Evolutionary conservation across 352 stramenopile genomes (phyloP).

Genomic region (Globisporangium camurandrum): DNA sequence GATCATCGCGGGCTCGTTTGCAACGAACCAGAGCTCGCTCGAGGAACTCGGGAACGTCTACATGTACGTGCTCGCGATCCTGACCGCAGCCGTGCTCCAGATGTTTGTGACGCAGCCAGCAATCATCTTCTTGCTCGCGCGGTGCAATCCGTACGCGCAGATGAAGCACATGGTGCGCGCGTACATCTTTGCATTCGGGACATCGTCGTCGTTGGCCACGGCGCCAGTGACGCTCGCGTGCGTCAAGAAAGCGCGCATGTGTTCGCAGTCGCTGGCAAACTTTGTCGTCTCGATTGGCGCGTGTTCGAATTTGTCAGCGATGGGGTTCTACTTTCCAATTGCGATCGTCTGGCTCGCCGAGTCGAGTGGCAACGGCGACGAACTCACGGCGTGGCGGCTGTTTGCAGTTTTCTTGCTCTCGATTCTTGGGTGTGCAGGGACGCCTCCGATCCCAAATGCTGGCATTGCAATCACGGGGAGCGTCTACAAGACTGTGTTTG

Average conservation of each 20-base stretch:
- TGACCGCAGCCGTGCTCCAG: constrained; percentile 29
- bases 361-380: constrained; percentile 40
- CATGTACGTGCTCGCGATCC: constrained; percentile 38
- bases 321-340: constrained; percentile 59
- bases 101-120: constrained; percentile 45
- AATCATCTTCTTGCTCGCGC: constrained; percentile 59
- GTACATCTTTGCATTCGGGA: constrained; percentile 64
- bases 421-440: constrained; percentile 39
- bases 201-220: constrained; percentile 57
- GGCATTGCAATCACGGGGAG: constrained; percentile 49
- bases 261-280: constrained; percentile 61
- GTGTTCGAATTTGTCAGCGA: constrained; percentile 45
- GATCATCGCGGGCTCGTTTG: constrained; percentile 54
- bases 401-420: constrained; percentile 52
- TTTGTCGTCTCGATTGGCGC: constrained; percentile 69
- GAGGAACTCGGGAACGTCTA: constrained; percentile 39
- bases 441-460: constrained; percentile 40
- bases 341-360: constrained; percentile 53
- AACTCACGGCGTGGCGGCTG: constrained; percentile 39
- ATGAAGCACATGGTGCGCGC: constrained; percentile 56
- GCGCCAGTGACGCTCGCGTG: constrained; percentile 57
- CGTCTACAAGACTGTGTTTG: constrained; percentile 59
- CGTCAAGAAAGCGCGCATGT: constrained; percentile 49
- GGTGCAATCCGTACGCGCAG: constrained; percentile 62
- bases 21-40: constrained; percentile 32